phyloP scores from a whole-genome alignment of 2,329 filamentous ascomycete genomes.

The Penicillium sclerotiorum region DNA sequence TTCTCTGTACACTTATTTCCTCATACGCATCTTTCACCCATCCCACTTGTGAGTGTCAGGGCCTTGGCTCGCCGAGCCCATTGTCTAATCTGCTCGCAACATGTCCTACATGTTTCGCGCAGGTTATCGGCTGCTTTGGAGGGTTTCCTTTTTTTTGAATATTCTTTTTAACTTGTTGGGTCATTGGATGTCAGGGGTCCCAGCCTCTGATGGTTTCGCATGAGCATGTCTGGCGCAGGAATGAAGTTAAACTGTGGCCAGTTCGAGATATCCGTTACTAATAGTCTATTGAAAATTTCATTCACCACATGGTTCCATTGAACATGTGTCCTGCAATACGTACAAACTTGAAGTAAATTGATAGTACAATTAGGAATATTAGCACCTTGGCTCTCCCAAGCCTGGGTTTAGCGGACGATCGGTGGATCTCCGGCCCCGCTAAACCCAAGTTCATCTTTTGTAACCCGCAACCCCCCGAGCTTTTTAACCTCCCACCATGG shows the following conservation, averaged over 20 bases:
- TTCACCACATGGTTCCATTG: too few relatives aligned
- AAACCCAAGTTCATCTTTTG: neutral
- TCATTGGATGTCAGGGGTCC: constrained; percentile 10
- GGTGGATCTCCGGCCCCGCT: neutral
- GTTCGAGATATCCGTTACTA: constrained; percentile 9
- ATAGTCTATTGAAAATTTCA: neutral
- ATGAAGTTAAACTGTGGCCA: constrained; percentile 9
- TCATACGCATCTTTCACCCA: constrained; percentile 23
- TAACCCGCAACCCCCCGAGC: neutral
- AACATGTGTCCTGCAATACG: too few relatives aligned
- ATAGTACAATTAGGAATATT: too few relatives aligned
- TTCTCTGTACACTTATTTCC: constrained; percentile 27
- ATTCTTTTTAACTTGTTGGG: constrained; percentile 7
- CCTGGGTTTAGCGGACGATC: too few relatives aligned
- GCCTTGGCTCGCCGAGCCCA: too few relatives aligned
- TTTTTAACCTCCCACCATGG: constrained; percentile 3
- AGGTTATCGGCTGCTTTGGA: neutral
- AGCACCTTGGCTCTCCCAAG: too few relatives aligned
- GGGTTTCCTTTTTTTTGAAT: constrained; percentile 1
- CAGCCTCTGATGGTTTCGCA: neutral
- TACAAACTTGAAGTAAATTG: too few relatives aligned
- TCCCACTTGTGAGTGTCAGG: constrained; percentile 9
- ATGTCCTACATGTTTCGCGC: neutral
- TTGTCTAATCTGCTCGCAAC: neutral
- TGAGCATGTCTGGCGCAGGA: constrained; percentile 17